phyloP scores from a whole-genome alignment of 1,139 yeast species.

The Nematodospora anomalae region DNA sequence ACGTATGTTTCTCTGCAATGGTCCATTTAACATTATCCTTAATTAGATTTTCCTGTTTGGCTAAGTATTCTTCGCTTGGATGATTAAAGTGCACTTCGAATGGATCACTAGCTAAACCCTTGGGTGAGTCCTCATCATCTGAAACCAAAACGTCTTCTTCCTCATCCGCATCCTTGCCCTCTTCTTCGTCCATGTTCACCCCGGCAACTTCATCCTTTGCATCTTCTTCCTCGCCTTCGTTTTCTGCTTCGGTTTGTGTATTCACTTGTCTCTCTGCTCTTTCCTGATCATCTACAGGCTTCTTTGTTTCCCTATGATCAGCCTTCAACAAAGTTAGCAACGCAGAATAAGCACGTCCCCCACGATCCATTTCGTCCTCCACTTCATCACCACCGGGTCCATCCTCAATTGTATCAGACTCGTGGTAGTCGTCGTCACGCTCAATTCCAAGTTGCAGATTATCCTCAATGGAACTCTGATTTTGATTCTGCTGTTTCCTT shows the following conservation, averaged over 20 bases:
- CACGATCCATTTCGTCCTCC: slow-evolving; percentile 19
- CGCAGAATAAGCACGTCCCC: slow-evolving; percentile 69
- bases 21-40: slow-evolving; percentile 29
- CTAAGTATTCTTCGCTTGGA: slow-evolving; percentile 45
- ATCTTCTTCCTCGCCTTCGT: slow-evolving; percentile 24
- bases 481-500: slow-evolving; percentile 19
- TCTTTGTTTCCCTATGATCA: slow-evolving; percentile 41
- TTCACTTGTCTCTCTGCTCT: slow-evolving; percentile 18
- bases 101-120: slow-evolving; percentile 47
- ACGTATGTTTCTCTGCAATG: slow-evolving; percentile 17
- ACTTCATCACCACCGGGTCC: slow-evolving; percentile 13
- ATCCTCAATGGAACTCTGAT: slow-evolving; percentile 10
- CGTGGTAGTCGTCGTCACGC: slow-evolving; percentile 2
- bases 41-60: slow-evolving; percentile 26
- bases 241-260: slow-evolving; percentile 15
- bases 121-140: slow-evolving; percentile 27
- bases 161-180: slow-evolving; percentile 27
- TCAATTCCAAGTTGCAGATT: slow-evolving; percentile 11
- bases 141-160: slow-evolving; percentile 35
- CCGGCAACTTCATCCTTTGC: slow-evolving; percentile 27
- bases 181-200: slow-evolving; percentile 10
- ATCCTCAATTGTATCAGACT: slow-evolving; percentile 4
- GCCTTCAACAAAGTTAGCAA: slow-evolving; percentile 65
- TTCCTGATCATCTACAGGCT: slow-evolving; percentile 9
- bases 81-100: slow-evolving; percentile 74